phyloP scores from a whole-genome alignment of 2,329 filamentous ascomycete genomes.

The Leptographium wingfieldii region DNA sequence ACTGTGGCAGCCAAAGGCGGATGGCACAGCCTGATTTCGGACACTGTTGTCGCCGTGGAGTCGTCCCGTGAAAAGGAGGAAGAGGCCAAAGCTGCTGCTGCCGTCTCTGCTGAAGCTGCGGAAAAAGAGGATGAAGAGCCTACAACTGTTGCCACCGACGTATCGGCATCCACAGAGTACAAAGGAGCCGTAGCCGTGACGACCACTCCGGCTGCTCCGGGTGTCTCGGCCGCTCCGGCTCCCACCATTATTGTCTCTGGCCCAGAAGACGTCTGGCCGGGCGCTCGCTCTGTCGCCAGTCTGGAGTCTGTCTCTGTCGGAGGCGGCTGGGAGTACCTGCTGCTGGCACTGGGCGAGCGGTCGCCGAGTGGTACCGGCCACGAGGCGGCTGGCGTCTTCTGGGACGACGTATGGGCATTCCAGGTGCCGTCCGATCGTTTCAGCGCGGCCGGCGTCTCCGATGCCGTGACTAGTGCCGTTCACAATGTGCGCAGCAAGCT shows the following conservation, averaged over 20 bases:
- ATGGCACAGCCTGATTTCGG: constrained; percentile 33
- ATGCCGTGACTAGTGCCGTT: constrained; percentile 40
- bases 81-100: constrained; percentile 13
- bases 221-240: not conserved
- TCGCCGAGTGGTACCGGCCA: constrained; percentile 35
- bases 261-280: constrained; percentile 28
- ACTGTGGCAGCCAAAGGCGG: constrained; percentile 33
- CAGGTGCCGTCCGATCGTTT: constrained; percentile 43
- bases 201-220: not conserved
- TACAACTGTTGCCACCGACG: not conserved
- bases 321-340: constrained; percentile 47
- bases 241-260: constrained; percentile 10
- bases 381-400: constrained; percentile 39
- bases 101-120: constrained; percentile 7
- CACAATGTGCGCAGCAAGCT: constrained; percentile 20
- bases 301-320: constrained; percentile 45
- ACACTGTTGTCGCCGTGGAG: constrained; percentile 8
- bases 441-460: constrained; percentile 41
- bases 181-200: constrained; percentile 15
- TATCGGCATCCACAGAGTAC: constrained; percentile 11
- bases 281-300: constrained; percentile 38
- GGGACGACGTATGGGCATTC: constrained; percentile 51
- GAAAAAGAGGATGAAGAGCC: constrained; percentile 8
- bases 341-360: constrained; percentile 48
- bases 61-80: constrained; percentile 14